phyloP scores from a whole-genome alignment of 1,284 basidiomycete species.

The Cryptococcus neoformans region DNA sequence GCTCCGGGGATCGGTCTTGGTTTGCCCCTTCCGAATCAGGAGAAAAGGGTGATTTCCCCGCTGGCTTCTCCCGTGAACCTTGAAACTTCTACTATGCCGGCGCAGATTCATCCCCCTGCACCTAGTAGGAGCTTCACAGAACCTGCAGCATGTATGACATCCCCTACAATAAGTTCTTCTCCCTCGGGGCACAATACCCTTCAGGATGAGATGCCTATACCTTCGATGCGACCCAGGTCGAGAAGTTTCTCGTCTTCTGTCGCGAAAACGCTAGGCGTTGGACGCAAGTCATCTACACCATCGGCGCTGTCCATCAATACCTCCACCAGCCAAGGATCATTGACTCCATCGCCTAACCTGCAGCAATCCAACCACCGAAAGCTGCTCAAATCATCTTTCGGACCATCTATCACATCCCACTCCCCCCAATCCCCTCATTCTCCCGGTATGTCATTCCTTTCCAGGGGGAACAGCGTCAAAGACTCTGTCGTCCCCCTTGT shows the following conservation, averaged over 20 bases:
- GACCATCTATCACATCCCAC: conserved; percentile 6
- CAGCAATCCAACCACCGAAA: conserved; percentile 1
- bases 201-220: not conserved
- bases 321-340: not conserved
- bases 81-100: too few relatives aligned
- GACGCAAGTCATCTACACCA: conserved; percentile 5
- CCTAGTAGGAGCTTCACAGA: too few relatives aligned
- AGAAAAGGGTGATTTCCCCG: conserved; percentile 15
- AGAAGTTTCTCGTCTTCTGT: conserved; percentile 39
- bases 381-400: conserved; percentile 15
- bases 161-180: too few relatives aligned
- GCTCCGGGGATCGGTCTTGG: conserved; percentile 16
- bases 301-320: conserved; percentile 7
- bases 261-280: conserved; percentile 20
- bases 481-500: conserved; percentile 12
- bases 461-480: conserved; percentile 2
- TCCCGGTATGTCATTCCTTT: conserved; percentile 1
- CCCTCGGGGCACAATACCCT: too few relatives aligned
- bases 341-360: conserved; percentile 4
- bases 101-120: too few relatives aligned
- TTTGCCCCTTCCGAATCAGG: conserved; percentile 11
- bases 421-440: conserved; percentile 4
- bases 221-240: conserved; percentile 26
- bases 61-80: conserved; percentile 10
- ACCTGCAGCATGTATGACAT: too few relatives aligned